Evolutionary conservation across 768 basidiomycete genomes (phyloP), one percentile per base, ranked within the genome.

Genomic region (Rhodotorula toruloides): DNA sequence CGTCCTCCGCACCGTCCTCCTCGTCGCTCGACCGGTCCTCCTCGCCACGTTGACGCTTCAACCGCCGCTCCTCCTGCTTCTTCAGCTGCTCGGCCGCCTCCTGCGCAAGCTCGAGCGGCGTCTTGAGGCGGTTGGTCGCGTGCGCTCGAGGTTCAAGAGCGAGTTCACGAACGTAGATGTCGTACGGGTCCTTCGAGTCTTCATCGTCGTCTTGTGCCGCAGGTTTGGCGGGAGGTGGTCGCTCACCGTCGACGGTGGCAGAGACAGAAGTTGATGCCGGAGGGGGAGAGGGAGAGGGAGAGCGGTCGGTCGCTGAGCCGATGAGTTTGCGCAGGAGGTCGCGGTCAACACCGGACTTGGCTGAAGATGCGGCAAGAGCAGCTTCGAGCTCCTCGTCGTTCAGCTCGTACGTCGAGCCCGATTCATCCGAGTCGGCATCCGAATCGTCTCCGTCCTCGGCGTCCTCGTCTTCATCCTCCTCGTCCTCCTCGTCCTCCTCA

Each of bases 61-160:
- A 77, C 36, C 96, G 82, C 70, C 81, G 83, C 72, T 83, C 81
- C 79, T 99, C 96, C 2, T 90, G 89, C 77, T 86, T 87, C 78
- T 93, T 89, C 59, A 99, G 78, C 9, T 84, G 82, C 71, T 89
- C 88, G 73, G 90, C 92, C 74, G 88, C 89, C 67, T 94, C 91
- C 66, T 87, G 65, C 9, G 92, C 93, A 36, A 91, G 74, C 74
- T 99, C 96, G 73, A 97, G 91, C 73, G 96, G 94, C 0, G 93
- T 97, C 80, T 96, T 97, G 36, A 90, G 92, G 61, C 96, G 80
- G 76, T 99, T 89, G 75, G 91, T 96, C 1, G 96, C 89, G 69
- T 92, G 90, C 4, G 96, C 89, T 2, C 96, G 84, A 72, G 89
- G 85, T 64, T 98, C 96, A 74, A 93, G 94, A 0, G 88, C 92